phyloP scores from a whole-genome alignment of 495 filamentous ascomycete genomes.

The Penicillium arizonense region DNA sequence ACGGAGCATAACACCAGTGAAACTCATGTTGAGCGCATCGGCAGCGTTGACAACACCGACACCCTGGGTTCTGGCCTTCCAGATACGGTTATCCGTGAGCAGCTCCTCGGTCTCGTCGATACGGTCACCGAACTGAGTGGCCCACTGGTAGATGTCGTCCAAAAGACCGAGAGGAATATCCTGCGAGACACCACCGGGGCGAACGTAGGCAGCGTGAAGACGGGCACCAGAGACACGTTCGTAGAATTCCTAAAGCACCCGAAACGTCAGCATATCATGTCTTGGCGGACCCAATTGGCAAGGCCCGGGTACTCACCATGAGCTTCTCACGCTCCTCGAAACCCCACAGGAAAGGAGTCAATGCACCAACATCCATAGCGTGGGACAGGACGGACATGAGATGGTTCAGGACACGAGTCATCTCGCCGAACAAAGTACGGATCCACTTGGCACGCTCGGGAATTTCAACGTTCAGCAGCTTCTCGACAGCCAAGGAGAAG shows the following conservation, averaged over 20 bases:
- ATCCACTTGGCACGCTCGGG: constrained; percentile 97
- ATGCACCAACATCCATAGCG: constrained; percentile 98
- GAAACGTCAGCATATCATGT: neutral
- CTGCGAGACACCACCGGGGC: constrained; percentile 94
- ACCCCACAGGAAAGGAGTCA: constrained; percentile 99
- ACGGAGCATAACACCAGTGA: constrained; percentile 96
- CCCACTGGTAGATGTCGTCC: constrained; percentile 99
- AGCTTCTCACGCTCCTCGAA: constrained; percentile 99
- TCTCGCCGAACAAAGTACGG: constrained; percentile 92
- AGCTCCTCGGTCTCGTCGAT: constrained; percentile 99
- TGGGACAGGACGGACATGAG: constrained; percentile 97
- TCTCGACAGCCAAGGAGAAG: constrained; percentile 92
- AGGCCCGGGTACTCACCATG: constrained; percentile 65
- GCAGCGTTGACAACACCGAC: constrained; percentile 88
- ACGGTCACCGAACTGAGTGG: constrained; percentile 97
- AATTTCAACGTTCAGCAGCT: constrained; percentile 96
- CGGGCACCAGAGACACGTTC: constrained; percentile 98
- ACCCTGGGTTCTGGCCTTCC: constrained; percentile 88
- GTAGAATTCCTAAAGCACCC: constrained; percentile 83
- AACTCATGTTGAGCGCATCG: constrained; percentile 92
- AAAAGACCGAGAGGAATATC: constrained; percentile 93
- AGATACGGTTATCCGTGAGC: constrained; percentile 98
- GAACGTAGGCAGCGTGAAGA: constrained; percentile 96
- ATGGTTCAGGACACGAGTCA: constrained; percentile 94
- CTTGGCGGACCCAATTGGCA: neutral